Percentiles rank a stretch among this genome's conserved stretches.
Conservation (phyloP, 208 protist species). For the Leishmania lainsoni region DNA sequence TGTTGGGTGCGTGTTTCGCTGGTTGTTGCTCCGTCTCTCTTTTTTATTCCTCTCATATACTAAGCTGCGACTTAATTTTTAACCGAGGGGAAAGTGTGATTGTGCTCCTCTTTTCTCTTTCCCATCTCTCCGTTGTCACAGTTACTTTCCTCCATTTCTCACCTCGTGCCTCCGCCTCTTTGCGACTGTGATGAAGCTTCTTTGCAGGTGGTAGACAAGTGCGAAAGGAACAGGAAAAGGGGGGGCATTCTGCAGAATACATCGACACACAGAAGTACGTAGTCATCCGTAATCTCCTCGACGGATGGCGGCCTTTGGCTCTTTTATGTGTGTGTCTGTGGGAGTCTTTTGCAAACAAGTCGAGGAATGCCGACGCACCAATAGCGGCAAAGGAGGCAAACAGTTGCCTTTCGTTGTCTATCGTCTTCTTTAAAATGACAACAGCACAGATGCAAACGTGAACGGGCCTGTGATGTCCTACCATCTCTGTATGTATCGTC, state of each 20-base stretch:
- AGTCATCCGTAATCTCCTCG: background rate
- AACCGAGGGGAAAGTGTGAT: background rate
- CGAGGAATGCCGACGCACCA: background rate
- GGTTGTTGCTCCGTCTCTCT: background rate
- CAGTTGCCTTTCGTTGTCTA: background rate
- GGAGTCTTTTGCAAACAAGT: background rate
- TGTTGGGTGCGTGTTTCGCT: background rate
- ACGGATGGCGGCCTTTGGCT: background rate
- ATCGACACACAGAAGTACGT: background rate
- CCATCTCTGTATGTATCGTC: too few species aligned
- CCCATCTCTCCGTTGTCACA: background rate
- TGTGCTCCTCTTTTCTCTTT: background rate
- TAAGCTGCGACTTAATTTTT: constrained; percentile 2
- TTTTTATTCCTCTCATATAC: background rate
- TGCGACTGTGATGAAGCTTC: background rate
- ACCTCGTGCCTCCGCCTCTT: background rate
- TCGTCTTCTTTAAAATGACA: background rate
- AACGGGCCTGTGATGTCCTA: background rate
- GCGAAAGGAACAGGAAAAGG: background rate
- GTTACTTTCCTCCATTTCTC: background rate
- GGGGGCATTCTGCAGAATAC: background rate
- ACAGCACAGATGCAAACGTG: background rate
- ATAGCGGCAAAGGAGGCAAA: background rate
- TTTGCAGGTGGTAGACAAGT: background rate
- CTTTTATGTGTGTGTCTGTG: background rate